Base-by-base conservation (phyloP, 495 filamentous ascomycete species). In the Hypoxylon crocopeplum region DNA sequence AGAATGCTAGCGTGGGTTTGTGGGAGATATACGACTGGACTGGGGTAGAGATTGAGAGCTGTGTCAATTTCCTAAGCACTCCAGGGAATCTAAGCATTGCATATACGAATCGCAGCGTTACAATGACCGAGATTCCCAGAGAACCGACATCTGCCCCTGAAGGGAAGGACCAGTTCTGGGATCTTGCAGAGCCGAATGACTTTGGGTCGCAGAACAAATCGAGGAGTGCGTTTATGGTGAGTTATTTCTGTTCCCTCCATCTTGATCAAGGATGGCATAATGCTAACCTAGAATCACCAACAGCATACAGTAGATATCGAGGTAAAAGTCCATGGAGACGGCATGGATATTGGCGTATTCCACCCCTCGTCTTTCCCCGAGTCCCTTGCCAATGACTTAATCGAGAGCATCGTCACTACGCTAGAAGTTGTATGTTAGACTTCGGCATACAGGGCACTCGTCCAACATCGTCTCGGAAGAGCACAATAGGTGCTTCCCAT, bases 271-370 rank as follows among this genome's bases (percentile, higher is more conserved):
- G 10, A 19, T 22, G 27, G 48, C 34, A 40, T 65, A 55, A 62
- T 48, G 24, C 44, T 46, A 51, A 59, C 10, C 59, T 30, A 6
- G 10, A 25, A 10, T 7, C 15, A n/a, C 48, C 22, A 32, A 24
- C 50, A 86, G 83, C 74, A 79, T 49, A 69, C 79, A 0, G 30
- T 86, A 22, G 83, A 87, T 57, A 45, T 87, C 5, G 84, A 87
- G 59, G 75, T 76, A 20, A 72, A 77, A 7, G 44, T 85, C 8
- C 50, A 65, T 3, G 72, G 69, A 15, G 77, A 77, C 3, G 46
- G 41, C 0, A 67, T 86, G 65, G 78, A 82, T 44, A 71, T 87
- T 38, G 84, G 84, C 4, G 67, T 85, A 5, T 87, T 87, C 50
- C 65, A 59, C 12, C 72, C 77, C 25, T 47, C 60, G 8, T 39